A percentile compares a stretch with the other conserved stretches of the same genome.
These are phyloP conservation scores for Annona cherimola DNA, from an alignment of 164 flowering plant species.

Conservation along the genomic window DNA sequence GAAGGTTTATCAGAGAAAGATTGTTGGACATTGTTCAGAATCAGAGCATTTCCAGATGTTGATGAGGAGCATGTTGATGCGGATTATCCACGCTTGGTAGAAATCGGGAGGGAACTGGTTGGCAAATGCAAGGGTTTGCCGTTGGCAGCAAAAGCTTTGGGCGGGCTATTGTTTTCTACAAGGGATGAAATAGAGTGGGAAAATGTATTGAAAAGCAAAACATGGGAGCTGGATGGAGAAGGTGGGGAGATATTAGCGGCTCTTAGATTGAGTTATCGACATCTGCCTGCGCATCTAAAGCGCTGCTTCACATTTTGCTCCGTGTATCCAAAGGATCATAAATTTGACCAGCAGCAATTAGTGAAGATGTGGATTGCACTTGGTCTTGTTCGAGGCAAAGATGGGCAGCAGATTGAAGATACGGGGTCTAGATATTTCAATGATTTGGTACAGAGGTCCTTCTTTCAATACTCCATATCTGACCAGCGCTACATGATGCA, in stretches of 20 bases:
- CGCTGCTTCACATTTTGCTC: conserved; percentile 21
- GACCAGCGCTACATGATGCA: conserved; percentile 7
- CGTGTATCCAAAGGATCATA: conserved; percentile 16
- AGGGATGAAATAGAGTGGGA: not conserved
- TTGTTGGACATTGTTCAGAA: conserved; percentile 2
- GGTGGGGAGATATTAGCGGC: conserved; percentile 9
- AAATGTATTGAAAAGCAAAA: conserved; percentile 2
- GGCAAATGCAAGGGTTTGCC: conserved; percentile 12
- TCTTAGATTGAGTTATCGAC: conserved; percentile 14
- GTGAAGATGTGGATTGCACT: conserved; percentile 18
- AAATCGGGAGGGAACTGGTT: conserved; percentile 1
- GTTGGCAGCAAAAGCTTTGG: conserved; percentile 1
- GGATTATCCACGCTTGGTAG: not conserved
- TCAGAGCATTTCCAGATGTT: not conserved
- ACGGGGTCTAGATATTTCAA: conserved; percentile 6
- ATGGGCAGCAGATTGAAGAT: conserved; percentile 3
- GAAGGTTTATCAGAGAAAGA: conserved; percentile 9
- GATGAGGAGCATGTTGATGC: too few relatives aligned
- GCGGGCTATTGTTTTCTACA: not conserved
- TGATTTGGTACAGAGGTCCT: conserved; percentile 15
- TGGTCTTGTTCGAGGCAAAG: conserved; percentile 4
- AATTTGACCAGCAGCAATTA: conserved; percentile 5
- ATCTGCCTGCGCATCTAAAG: conserved; percentile 16
- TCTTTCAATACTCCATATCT: conserved; percentile 1
- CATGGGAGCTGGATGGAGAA: conserved; percentile 2